Evolutionary conservation across 495 filamentous ascomycete genomes (phyloP), one percentile per base, ranked within the genome.

Genomic region (Extremus antarcticus): DNA sequence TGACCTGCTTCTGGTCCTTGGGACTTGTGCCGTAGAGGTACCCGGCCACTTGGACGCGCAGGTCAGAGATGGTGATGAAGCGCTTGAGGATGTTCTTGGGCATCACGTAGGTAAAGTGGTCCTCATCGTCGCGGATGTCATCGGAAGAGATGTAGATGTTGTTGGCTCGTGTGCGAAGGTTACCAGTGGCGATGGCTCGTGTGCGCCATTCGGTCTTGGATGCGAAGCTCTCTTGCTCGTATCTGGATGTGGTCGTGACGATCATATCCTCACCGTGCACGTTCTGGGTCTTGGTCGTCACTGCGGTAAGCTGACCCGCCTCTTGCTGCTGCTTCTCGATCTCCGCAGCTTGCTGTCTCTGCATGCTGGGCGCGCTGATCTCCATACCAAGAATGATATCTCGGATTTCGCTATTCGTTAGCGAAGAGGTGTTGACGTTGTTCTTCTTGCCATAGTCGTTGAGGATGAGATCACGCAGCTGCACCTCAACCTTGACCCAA

Each of bases 391-490:
- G 74, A 63, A 99, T 99, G 64, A 99, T 99, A 66, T 99, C 94
- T 52, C 94, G 82, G 40, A 99, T 91, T 79, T 99, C 94, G 62
- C 84, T 94, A 61, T 83, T 94, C 0, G 94, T 99, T 71, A 99
- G 77, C 64, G 87, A 94, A 17, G 94, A 92, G 21, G 91, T 90
- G 66, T 96, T 97, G 73, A 99, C 94, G 62, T 97, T 96, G 71
- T 97, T 99, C 77, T 97, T 97, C 81, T 97, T 97, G 63, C 94
- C 94, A 63, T 99, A 99, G 68, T 99, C 92, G 56, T 96, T 95
- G 54, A 99, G 69, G 60, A 99, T 97, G 51, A 99, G 71, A 76
- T 99, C 94, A 62, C 94, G 82, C 49, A 99, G 73, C 66, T 95
- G 88, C 55, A 88, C 87, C 78, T 99, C 94, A 20, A 99, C 89